Base-by-base conservation (phyloP, 2,329 filamentous ascomycete species). In the Cercospora sesami region DNA sequence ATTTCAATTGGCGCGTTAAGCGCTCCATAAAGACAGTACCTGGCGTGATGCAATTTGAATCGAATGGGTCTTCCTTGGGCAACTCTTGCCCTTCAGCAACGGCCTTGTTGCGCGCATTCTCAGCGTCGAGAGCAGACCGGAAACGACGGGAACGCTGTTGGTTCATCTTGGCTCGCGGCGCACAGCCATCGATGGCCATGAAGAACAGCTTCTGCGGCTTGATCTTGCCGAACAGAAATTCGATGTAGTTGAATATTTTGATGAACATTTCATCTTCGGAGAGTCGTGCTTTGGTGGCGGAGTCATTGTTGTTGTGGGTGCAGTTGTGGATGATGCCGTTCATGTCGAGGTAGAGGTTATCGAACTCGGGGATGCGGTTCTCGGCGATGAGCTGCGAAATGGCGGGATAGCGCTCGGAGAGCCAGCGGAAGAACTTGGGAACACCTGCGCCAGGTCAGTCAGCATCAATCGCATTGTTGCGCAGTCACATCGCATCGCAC, bases 251-350 rank as follows among this genome's bases (percentile, higher is more conserved):
- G 87, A 99, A 99, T 76, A 99, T 99, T 67, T 93, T 91, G 74
- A 99, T 97, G 79, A 99, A 99, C 95, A 99, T 99, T 81, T 97
- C 92, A 80, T 99, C 94, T 80, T 99, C 96, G 66, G 91, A 94
- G 81, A 98, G 90, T 65, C 95, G 93, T 77, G 96, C 96, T 1
- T 92, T 93, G 4, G 93, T 89, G 78, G 94, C 93, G 78, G 94
- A 94, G 78, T 96, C 94, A 26, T 92, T 90, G 81, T 99, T 94
- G 78, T 95, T 97, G 83, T 99, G 95, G 66, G 95, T 99, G 81
- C 95, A 99, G 81, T 99, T 99, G 82, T 99, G 94, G 77, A 99
- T 99, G 80, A 99, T 99, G 73, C 95, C 95, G 81, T 99, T 99
- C 95, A 99, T 99, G 78, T 96, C 92, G 75, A 96, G 85, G 82